Evolutionary conservation across 2,329 filamentous ascomycete species (phyloP).

Genomic region (Pseudogymnoascus sp.): DNA sequence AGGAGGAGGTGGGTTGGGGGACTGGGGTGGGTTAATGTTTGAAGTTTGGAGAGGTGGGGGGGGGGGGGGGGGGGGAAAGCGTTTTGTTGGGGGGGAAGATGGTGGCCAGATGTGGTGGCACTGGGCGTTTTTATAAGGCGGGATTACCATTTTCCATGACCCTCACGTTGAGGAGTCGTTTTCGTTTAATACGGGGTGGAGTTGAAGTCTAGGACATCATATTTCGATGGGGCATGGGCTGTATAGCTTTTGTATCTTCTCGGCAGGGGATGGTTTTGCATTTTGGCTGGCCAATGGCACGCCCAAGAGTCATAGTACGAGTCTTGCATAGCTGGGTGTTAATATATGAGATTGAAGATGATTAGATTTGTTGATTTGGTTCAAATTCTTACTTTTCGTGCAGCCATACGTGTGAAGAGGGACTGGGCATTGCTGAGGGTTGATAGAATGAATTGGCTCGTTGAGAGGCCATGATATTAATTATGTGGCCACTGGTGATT

Average conservation of each 20-base stretch:
- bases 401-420: background rate
- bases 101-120: background rate
- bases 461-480: background rate
- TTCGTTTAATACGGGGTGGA: background rate
- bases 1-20: constrained; percentile 20
- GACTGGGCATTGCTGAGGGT: background rate
- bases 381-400: background rate
- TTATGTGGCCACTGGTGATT: background rate
- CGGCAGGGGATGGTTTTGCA: background rate
- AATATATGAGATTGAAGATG: background rate
- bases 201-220: background rate
- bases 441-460: background rate
- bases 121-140: background rate
- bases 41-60: too few relatives aligned
- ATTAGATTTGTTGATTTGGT: background rate
- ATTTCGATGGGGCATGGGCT: background rate
- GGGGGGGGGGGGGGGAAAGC: too few relatives aligned
- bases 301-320: background rate
- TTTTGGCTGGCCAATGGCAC: background rate
- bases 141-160: background rate
- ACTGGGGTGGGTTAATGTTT: constrained; percentile 12
- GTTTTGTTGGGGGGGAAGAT: too few relatives aligned
- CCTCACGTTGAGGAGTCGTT: background rate
- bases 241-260: background rate
- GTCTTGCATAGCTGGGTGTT: background rate